Evolutionary conservation across 2,329 filamentous ascomycete genomes (phyloP), one percentile per base, ranked within the genome.

Genomic region (Xylaria sp.): DNA sequence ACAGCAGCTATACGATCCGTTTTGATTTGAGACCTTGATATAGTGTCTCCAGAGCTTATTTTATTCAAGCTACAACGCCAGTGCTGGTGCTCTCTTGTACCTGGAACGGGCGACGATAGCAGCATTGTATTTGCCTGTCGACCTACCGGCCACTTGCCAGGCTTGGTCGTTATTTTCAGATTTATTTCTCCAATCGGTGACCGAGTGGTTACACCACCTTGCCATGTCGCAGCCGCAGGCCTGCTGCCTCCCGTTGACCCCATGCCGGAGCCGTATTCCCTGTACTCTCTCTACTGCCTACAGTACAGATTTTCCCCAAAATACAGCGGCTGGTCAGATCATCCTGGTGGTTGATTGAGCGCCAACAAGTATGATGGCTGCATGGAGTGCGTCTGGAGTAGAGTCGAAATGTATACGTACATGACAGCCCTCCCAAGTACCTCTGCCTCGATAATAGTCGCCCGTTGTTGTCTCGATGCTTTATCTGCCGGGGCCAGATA

Each of bases 131-230:
- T 57, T 8, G 44, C 20, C 55, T 25, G n/a, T 10, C 34, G 13
- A 57, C 12, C n/a, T 46, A 31, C 46, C 46, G 39, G 39, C 18
- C 39, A 18, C 46, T 58, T 39, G 15, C 18, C 39, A 18, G 39
- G 20, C 41, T 31, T 31, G 56, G 31, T 50, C 39, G 46, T 15
- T 48, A 48, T 20, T 50, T 41, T 51, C 6, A 56, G 41, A 44
- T n/a, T 39, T 31, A 10, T 39, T 46, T 44, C 69, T 60, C 63
- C 44, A 69, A 56, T 63, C 64, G 66, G 69, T 73, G 69, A 68
- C 71, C 71, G 63, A 73, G 71, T 69, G 71, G 71, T 71, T 69
- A 65, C 66, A 69, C 66, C 18, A 67, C 69, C 54, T 63, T 55
- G 69, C 44, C 63, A 67, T 64, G 63, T 69, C 67, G 44, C 65